These are phyloP conservation scores for Phaeosphaeriaceae sp. DNA, from an alignment of 2,329 filamentous ascomycete genomes.

Conservation along the genomic window DNA sequence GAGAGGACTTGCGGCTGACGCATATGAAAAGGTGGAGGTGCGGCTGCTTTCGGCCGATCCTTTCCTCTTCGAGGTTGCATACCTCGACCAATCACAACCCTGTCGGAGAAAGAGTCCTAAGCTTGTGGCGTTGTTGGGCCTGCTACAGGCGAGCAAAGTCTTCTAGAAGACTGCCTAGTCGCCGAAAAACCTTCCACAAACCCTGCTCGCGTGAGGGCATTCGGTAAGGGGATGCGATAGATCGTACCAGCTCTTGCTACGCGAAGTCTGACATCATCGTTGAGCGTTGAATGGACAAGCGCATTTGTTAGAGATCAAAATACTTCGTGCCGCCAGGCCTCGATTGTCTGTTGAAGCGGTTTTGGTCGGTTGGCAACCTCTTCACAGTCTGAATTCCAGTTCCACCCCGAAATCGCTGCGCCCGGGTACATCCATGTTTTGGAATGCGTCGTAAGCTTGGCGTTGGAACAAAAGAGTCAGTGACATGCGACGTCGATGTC, in stretches of 20 bases:
- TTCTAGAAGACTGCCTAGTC: not conserved
- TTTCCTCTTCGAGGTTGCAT: slow-evolving; percentile 19
- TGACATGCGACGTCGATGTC: not conserved
- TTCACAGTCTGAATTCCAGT: not conserved
- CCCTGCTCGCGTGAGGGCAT: not conserved
- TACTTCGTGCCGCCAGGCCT: not conserved
- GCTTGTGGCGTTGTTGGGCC: slow-evolving; percentile 6
- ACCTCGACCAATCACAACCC: slow-evolving; percentile 14
- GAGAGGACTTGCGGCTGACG: slow-evolving; percentile 30
- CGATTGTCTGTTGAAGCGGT: not conserved
- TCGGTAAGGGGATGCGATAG: not conserved
- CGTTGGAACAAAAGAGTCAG: not conserved
- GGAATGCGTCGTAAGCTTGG: not conserved
- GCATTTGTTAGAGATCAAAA: not conserved
- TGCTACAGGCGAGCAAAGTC: not conserved
- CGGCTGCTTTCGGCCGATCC: slow-evolving; percentile 31
- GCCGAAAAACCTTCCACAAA: slow-evolving; percentile 1
- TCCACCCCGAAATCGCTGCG: not conserved
- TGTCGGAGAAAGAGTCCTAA: not conserved
- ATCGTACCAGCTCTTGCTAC: not conserved
- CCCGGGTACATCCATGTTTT: not conserved
- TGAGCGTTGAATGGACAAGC: not conserved
- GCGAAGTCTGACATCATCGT: not conserved
- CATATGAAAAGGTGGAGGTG: slow-evolving; percentile 37
- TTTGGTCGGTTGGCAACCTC: not conserved